Evolutionary conservation across 352 stramenopile species (phyloP).

Genomic region (Blastocystis sp.): DNA sequence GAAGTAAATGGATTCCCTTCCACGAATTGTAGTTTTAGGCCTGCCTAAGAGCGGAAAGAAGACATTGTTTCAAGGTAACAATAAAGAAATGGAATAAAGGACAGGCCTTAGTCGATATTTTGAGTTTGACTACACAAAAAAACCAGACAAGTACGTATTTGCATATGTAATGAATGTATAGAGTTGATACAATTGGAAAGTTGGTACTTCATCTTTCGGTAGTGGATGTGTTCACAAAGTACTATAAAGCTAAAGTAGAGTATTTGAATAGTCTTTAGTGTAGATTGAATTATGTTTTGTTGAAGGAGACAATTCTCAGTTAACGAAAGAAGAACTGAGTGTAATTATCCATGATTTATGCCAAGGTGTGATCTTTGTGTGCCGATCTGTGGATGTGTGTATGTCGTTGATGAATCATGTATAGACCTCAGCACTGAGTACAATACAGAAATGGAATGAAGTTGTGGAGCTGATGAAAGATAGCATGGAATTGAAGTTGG

Average conservation of each 20-base stretch:
- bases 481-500: slow-evolving; percentile 15
- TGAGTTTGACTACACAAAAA: slow-evolving; percentile 40
- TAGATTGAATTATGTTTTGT: slow-evolving; percentile 47
- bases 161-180: neutral
- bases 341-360: slow-evolving; percentile 10
- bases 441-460: neutral
- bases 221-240: slow-evolving; percentile 38
- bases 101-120: slow-evolving; percentile 59
- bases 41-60: slow-evolving; percentile 40
- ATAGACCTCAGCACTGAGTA: neutral
- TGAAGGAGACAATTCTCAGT: neutral
- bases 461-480: neutral
- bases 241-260: slow-evolving; percentile 19
- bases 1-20: slow-evolving; percentile 3
- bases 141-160: neutral
- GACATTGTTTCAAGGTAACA: slow-evolving; percentile 20
- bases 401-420: neutral
- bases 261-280: neutral
- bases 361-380: slow-evolving; percentile 38
- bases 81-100: neutral
- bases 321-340: slow-evolving; percentile 7
- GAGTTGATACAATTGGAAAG: neutral
- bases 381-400: slow-evolving; percentile 5
- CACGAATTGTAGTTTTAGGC: slow-evolving; percentile 40
- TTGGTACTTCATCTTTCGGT: neutral